Conservation (phyloP, 2,329 filamentous ascomycete genomes). For the Venturia aucupariae region DNA sequence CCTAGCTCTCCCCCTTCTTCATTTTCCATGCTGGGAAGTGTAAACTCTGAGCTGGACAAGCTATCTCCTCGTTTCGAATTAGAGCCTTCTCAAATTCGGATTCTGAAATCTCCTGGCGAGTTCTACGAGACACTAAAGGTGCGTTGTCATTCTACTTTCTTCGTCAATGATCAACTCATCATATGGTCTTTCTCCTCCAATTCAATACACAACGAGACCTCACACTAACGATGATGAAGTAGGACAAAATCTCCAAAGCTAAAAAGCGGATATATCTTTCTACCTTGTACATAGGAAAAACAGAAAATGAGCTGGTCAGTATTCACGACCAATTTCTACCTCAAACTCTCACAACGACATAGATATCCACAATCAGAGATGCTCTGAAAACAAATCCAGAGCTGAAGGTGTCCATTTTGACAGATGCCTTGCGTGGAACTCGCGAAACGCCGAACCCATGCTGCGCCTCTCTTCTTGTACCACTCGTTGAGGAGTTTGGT, state of each 20-base stretch:
- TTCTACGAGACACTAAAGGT: slow-evolving; percentile 93
- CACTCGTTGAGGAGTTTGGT: slow-evolving; percentile 78
- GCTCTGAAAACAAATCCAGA: slow-evolving; percentile 66
- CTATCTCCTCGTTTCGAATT: slow-evolving; percentile 88
- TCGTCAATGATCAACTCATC: background rate
- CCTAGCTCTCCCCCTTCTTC: slow-evolving; percentile 32
- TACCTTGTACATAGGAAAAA: slow-evolving; percentile 94
- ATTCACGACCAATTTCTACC: background rate
- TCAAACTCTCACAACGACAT: slow-evolving; percentile 7
- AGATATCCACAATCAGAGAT: slow-evolving; percentile 68
- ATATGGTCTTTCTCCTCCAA: background rate
- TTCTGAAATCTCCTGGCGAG: slow-evolving; percentile 71
- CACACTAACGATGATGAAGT: slow-evolving; percentile 16
- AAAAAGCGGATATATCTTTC: slow-evolving; percentile 78
- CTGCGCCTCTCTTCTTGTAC: slow-evolving; percentile 77
- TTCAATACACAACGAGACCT: background rate
- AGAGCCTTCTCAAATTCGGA: slow-evolving; percentile 66
- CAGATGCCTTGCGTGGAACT: slow-evolving; percentile 83
- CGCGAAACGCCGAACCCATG: slow-evolving; percentile 79
- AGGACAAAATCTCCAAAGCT: slow-evolving; percentile 75
- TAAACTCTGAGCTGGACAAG: slow-evolving; percentile 70
- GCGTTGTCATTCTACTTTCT: slow-evolving; percentile 18
- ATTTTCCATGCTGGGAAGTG: slow-evolving; percentile 45
- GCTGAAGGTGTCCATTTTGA: slow-evolving; percentile 78
- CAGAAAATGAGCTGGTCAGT: slow-evolving; percentile 71